phyloP scores from a whole-genome alignment of 169 alveolate species.

The Eimeria acervulina region DNA sequence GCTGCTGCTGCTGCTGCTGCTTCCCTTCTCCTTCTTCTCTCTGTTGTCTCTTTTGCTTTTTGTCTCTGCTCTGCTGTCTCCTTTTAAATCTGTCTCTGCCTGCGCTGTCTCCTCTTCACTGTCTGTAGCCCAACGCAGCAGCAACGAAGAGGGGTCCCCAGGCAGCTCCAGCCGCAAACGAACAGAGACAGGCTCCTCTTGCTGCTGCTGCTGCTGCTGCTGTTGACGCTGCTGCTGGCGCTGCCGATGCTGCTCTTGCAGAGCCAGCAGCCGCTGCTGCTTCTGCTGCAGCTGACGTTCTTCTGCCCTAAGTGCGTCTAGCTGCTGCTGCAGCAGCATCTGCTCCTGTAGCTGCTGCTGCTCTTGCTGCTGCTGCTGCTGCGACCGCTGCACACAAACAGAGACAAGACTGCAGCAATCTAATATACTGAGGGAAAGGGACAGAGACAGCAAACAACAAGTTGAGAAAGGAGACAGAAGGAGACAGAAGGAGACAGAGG shows the following conservation, averaged over 20 bases:
- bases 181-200: not conserved
- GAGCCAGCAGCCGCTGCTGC: not conserved
- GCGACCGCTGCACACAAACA: not conserved
- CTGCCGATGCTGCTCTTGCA: not conserved
- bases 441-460: no score
- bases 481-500: no score
- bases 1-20: no score
- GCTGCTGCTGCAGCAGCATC: no score
- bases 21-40: not conserved
- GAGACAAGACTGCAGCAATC: not conserved
- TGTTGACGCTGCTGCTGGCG: not conserved
- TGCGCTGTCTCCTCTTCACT: not conserved
- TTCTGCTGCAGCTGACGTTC: no score
- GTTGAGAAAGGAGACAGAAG: no score
- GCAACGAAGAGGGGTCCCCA: not conserved
- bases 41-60: not conserved
- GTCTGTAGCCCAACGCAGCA: not conserved
- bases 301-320: no score
- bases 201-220: constrained; percentile 29
- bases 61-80: not conserved
- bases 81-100: not conserved
- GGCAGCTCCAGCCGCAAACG: not conserved
- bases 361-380: not conserved
- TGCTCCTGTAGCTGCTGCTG: not conserved
- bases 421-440: no score